phyloP scores from a whole-genome alignment of 306 rosid species.

The Rosa lucieae region DNA sequence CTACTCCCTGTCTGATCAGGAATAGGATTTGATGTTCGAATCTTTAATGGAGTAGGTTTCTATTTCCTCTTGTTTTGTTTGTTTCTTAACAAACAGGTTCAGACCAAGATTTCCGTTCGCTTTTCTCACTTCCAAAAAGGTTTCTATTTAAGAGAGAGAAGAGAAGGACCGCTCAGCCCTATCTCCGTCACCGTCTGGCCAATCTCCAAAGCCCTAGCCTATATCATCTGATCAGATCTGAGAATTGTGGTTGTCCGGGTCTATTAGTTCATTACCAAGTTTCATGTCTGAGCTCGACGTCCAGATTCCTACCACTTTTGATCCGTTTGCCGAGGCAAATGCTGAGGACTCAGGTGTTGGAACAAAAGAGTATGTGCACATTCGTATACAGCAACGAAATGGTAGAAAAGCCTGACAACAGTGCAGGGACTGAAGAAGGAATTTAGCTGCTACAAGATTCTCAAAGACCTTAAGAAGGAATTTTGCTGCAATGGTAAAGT shows the following conservation, averaged over 20 bases:
- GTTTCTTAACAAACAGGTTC: no score
- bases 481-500: conserved; percentile 22
- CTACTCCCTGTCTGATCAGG: background rate
- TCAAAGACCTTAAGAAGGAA: conserved; percentile 21
- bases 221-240: conserved; percentile 28
- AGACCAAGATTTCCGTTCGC: no score
- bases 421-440: conserved; percentile 27
- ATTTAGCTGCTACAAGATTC: conserved; percentile 19
- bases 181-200: no score
- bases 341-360: conserved; percentile 27
- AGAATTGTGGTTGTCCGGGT: conserved; percentile 37
- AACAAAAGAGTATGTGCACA: conserved; percentile 24
- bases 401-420: conserved; percentile 29
- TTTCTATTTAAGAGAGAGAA: no score
- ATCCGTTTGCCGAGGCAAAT: conserved; percentile 30
- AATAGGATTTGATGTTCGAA: background rate
- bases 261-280: conserved; percentile 37
- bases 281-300: conserved; percentile 83
- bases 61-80: no score
- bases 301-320: conserved; percentile 69
- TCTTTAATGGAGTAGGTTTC: no score
- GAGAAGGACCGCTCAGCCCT: no score
- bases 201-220: no score
- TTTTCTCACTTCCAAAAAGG: no score
- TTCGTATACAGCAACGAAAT: conserved; percentile 22